Evolutionary conservation across 2,329 filamentous ascomycete genomes (phyloP).

Genomic region (Fonsecaea pugnacius): DNA sequence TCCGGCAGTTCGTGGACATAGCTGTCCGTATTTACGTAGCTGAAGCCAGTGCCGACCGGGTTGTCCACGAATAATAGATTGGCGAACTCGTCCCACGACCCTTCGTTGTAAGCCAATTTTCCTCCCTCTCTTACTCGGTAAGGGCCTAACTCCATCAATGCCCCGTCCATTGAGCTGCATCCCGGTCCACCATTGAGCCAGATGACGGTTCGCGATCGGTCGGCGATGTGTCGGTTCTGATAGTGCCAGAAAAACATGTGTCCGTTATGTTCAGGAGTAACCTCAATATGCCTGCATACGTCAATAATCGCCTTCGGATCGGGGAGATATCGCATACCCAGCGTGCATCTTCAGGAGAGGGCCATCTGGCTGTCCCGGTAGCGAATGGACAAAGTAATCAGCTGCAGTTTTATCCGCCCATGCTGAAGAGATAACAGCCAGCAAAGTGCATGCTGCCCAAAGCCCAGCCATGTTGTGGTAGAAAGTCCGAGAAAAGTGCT

Average conservation of each 20-base stretch:
- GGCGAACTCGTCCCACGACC: slow-evolving; percentile 98
- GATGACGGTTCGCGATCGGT: slow-evolving; percentile 85
- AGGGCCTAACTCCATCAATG: slow-evolving; percentile 93
- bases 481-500: slow-evolving; percentile 7
- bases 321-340: slow-evolving; percentile 66
- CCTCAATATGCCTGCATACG: slow-evolving; percentile 77
- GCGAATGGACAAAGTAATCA: slow-evolving; percentile 84
- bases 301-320: slow-evolving; percentile 1
- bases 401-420: slow-evolving; percentile 65
- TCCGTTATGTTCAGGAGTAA: slow-evolving; percentile 81
- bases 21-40: slow-evolving; percentile 87
- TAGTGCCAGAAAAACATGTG: slow-evolving; percentile 99
- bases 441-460: slow-evolving; percentile 24
- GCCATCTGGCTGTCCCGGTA: slow-evolving; percentile 81
- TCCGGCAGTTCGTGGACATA: slow-evolving; percentile 83
- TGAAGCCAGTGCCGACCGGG: slow-evolving; percentile 94
- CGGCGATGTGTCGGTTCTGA: slow-evolving; percentile 91
- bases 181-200: slow-evolving; percentile 98
- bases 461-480: slow-evolving; percentile 22
- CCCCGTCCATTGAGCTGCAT: slow-evolving; percentile 96
- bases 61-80: slow-evolving; percentile 97
- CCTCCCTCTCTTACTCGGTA: slow-evolving; percentile 79
- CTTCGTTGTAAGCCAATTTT: slow-evolving; percentile 79
- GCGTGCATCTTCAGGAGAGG: slow-evolving; percentile 95
- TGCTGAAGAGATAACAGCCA: slow-evolving; percentile 10